Evolutionary conservation across 208 protist genomes (phyloP).

Genomic region (Naegleria fowleri): DNA sequence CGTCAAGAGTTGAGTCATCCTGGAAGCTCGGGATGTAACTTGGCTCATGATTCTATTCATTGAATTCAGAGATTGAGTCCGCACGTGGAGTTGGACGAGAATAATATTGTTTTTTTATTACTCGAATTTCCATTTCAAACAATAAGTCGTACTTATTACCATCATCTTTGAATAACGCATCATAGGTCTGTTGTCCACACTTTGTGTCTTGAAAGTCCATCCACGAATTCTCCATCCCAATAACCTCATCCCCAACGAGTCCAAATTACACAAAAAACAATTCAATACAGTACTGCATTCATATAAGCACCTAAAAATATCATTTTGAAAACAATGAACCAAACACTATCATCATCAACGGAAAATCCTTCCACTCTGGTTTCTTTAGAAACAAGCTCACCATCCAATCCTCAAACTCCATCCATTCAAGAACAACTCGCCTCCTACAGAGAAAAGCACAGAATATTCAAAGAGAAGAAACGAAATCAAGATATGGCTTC

Average conservation of each 20-base stretch:
- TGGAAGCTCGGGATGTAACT: neutral
- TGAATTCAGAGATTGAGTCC: neutral
- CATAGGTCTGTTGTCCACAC: too few relatives aligned
- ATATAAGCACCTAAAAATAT: too few relatives aligned
- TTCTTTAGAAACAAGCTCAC: neutral
- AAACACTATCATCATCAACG: neutral
- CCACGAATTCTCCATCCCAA: too few relatives aligned
- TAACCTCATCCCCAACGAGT: too few relatives aligned
- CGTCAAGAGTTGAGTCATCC: neutral
- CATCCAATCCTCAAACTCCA: neutral
- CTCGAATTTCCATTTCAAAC: too few relatives aligned
- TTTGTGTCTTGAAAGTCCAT: too few relatives aligned
- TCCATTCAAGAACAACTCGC: neutral
- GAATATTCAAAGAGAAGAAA: neutral
- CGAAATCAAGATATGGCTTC: neutral
- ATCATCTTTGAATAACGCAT: too few relatives aligned
- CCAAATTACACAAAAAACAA: too few relatives aligned
- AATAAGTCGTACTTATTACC: too few relatives aligned
- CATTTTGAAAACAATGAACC: neutral
- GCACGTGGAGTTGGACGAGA: too few relatives aligned
- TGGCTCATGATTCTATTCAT: neutral
- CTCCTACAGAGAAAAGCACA: neutral
- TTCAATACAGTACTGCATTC: too few relatives aligned
- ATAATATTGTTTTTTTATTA: too few relatives aligned
- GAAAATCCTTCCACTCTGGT: neutral